Percentiles rank a stretch among this genome's conserved stretches.
Conservation (phyloP, 768 basidiomycete genomes). For the Trametes meyenii region DNA sequence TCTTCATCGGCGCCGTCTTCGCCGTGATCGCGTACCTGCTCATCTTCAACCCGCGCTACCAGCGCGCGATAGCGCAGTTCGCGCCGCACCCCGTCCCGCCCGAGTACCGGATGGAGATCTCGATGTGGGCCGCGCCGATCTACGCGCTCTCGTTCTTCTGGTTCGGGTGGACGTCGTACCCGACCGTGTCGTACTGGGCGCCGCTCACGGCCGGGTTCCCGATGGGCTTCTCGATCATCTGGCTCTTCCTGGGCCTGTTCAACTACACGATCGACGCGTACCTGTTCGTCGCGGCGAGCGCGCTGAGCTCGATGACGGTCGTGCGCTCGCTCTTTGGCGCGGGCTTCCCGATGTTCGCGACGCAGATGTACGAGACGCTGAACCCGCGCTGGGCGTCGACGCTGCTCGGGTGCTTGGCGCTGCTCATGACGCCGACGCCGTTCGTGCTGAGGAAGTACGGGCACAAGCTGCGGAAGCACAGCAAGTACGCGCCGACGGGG, state of each 20-base stretch:
- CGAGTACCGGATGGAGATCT: slow-evolving; percentile 58
- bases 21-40: slow-evolving; percentile 40
- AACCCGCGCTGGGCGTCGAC: slow-evolving; percentile 63
- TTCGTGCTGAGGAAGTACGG: slow-evolving; percentile 34
- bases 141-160: slow-evolving; percentile 64
- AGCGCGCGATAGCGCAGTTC: slow-evolving; percentile 44
- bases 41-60: slow-evolving; percentile 55
- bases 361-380: slow-evolving; percentile 54
- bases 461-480: slow-evolving; percentile 27
- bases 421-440: slow-evolving; percentile 51
- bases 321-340: slow-evolving; percentile 42
- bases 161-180: slow-evolving; percentile 70
- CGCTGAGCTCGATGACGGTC: slow-evolving; percentile 58
- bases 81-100: slow-evolving; percentile 63
- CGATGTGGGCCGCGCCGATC: slow-evolving; percentile 53
- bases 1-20: slow-evolving; percentile 49
- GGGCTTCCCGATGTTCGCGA: slow-evolving; percentile 33
- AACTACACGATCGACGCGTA: slow-evolving; percentile 72
- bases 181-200: slow-evolving; percentile 54
- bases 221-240: slow-evolving; percentile 55
- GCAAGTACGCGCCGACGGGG: slow-evolving; percentile 32
- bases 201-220: slow-evolving; percentile 53
- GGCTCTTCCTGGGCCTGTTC: slow-evolving; percentile 60
- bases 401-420: slow-evolving; percentile 54
- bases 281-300: slow-evolving; percentile 59